Evolutionary conservation across 805 yeast species (phyloP), one percentile per base, ranked within the genome.

Genomic region (Helenozyma rhizophorensis): DNA sequence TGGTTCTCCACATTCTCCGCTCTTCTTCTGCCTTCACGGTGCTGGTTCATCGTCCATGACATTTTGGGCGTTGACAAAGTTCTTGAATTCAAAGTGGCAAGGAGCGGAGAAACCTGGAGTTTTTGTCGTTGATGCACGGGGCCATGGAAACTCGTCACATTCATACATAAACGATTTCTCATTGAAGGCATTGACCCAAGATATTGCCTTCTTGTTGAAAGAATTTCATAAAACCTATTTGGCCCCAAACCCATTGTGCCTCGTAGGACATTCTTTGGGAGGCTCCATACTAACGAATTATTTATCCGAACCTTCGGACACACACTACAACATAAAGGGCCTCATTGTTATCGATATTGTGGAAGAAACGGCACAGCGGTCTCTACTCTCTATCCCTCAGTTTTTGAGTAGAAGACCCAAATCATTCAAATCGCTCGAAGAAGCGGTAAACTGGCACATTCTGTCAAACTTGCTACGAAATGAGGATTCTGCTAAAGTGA

Each of bases 191-290:
- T 64, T 90, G 22, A 70, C 72, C 0, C 51, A 53, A 0, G 98
- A 94, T 58, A 74, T 81, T 32, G 47, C 54, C 0, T 62, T 59
- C 25, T 50, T 89, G 1, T 29, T 84, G 0, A 48, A 52, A 3
- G 40, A 56, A 19, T 68, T 83, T 29, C 30, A 28, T 17, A 2
- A 9, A 2, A 43, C 36, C 3, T 40, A 52, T 34, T n/a, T 30
- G 2, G 42, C 45, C 2, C 16, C 21, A 4, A 27, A 25, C 24
- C 37, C 47, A 3, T 56, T 85, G 3, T 72, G 80, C 33, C 59
- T 88, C 2, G 66, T 89, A 4, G 97, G 97, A 0, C 98, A 90
- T 56, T 86, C 96, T 1, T 65, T 94, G 21, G 99, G 98, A 4
- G 99, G 97, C 0, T 72, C 96, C 0, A 78, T 93, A 3, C 45